These are phyloP conservation scores for Xylaria palmicola DNA, from an alignment of 495 filamentous ascomycete species.

Conservation along the genomic window DNA sequence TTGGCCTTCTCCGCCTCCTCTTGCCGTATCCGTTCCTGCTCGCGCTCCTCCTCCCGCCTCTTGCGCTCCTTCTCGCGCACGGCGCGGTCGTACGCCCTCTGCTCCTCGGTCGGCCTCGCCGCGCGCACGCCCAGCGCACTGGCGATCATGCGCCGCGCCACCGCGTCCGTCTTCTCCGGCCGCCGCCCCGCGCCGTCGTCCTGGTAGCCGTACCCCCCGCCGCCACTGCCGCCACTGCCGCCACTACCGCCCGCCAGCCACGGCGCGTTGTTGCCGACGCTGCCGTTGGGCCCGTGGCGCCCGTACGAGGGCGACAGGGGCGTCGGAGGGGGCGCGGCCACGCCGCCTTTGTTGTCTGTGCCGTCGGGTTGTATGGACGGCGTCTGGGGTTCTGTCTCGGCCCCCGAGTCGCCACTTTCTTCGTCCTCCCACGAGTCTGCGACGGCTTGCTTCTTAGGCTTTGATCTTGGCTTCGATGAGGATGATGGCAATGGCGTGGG, in stretches of 20 bases:
- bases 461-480: constrained; percentile 23
- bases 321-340: constrained; percentile 57
- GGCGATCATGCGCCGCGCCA: constrained; percentile 86
- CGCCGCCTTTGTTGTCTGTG: constrained; percentile 16
- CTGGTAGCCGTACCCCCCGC: constrained; percentile 17
- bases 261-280: constrained; percentile 16
- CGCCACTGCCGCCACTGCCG: neutral
- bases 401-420: constrained; percentile 27
- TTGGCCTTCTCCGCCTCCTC: constrained; percentile 70
- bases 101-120: constrained; percentile 81
- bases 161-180: constrained; percentile 90
- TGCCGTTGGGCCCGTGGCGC: constrained; percentile 29
- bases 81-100: constrained; percentile 80
- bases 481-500: constrained; percentile 13
- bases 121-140: constrained; percentile 80
- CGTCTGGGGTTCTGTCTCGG: constrained; percentile 32
- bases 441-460: constrained; percentile 47
- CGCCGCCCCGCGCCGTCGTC: constrained; percentile 37
- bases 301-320: constrained; percentile 56
- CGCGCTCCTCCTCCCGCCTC: constrained; percentile 69
- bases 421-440: constrained; percentile 91
- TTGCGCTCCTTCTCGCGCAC: constrained; percentile 83
- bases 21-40: constrained; percentile 59
- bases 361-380: constrained; percentile 38
- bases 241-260: constrained; percentile 17